Base-by-base conservation (phyloP, 2,329 filamentous ascomycete species). In the Tolypocladium tropicale region DNA sequence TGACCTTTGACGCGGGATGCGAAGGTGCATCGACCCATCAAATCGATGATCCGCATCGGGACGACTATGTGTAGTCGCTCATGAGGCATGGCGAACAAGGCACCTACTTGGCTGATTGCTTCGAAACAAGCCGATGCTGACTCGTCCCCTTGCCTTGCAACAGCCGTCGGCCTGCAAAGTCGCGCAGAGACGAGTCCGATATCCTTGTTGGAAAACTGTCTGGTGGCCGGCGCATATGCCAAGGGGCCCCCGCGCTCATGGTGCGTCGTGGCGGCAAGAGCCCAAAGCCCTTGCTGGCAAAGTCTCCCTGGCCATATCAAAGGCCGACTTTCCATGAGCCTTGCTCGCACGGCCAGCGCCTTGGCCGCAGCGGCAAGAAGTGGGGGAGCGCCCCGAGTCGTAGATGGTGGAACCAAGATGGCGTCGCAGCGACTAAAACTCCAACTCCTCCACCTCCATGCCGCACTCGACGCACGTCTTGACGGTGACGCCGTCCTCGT, bases 391-490 rank as follows among this genome's bases (percentile, higher is more conserved):
- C 6, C n/a, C 46, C 1, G 11, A n/a, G 46, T 2, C 46, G n/a
- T 9, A 16, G 11, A 9, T 11, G 4, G 46, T 32, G 7, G 6
- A 12, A 23, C 10, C 25, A 49, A 9, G 1, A 18, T 6, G n/a
- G n/a, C n/a, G n/a, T 25, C 23, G 0, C 14, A 6, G 11, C 9
- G 6, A 4, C 30, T 53, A 56, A 18, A 88, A 81, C 67, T 87
- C 86, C 71, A 88, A 72, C 74, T 89, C 85, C 65, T 92, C 88
- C 52, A 92, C 86, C 68, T 90, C 88, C 81, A 89, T 89, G 3
- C 86, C 85, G 68, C 90, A 93, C 23, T 81, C 80, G 50, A 82
- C 76, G 73, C 90, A 93, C 1, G 80, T 90, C 79, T 95, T 96
- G 55, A 90, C 83, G 43, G 82, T 89, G 77, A 88, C 83, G 0